phyloP scores from a whole-genome alignment of 306 rosid species.

The Citrullus amarus region DNA sequence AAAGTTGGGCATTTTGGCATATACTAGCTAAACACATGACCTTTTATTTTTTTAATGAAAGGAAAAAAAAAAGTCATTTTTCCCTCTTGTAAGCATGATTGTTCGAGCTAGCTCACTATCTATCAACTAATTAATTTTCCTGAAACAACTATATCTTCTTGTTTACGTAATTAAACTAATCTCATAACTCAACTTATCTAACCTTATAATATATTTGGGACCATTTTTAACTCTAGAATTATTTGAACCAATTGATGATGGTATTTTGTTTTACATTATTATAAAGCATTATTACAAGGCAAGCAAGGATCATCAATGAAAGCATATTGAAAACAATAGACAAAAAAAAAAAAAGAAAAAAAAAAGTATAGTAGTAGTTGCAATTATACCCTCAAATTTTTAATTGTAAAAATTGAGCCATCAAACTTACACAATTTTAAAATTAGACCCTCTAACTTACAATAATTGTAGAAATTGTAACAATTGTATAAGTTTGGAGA shows the following conservation, averaged over 20 bases:
- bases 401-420: too few relatives aligned
- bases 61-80: background rate
- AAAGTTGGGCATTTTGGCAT: background rate
- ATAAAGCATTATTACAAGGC: conserved; percentile 27
- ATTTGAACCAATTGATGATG: conserved; percentile 23
- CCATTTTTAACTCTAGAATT: conserved; percentile 11
- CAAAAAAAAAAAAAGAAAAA: background rate
- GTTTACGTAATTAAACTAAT: background rate
- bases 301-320: conserved; percentile 24
- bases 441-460: too few relatives aligned
- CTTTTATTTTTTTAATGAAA: background rate
- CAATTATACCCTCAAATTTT: too few relatives aligned
- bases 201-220: background rate
- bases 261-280: conserved; percentile 39
- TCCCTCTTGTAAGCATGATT: background rate
- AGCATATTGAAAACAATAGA: conserved; percentile 8
- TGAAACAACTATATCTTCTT: background rate
- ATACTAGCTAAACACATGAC: background rate
- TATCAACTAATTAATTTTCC: background rate
- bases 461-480: too few relatives aligned
- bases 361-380: too few relatives aligned
- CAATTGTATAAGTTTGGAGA: too few relatives aligned
- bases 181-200: background rate
- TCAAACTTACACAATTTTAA: too few relatives aligned
- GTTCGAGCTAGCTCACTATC: background rate